A percentile compares a stretch with the other conserved stretches of the same genome.
phyloP scores from a whole-genome alignment of 202 grass and related monocot genomes.

The Brachypodium distachyon region DNA sequence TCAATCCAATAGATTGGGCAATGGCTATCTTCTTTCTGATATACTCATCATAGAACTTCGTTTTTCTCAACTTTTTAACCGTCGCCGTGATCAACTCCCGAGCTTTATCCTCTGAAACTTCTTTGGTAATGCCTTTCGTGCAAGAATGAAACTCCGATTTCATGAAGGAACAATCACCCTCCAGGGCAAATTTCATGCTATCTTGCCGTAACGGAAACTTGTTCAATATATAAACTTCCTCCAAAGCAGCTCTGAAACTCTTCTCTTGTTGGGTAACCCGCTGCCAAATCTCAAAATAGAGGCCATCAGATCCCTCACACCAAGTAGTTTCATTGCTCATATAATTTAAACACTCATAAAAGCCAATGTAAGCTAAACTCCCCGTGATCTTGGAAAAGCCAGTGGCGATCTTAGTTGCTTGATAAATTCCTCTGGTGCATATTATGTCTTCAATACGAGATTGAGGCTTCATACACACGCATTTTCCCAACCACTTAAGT shows the following conservation, averaged over 20 bases:
- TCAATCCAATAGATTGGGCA: too few relatives aligned
- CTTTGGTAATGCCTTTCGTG: too few relatives aligned
- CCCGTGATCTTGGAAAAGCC: background rate
- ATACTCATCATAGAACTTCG: too few relatives aligned
- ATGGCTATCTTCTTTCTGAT: too few relatives aligned
- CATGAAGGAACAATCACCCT: too few relatives aligned
- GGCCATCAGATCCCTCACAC: background rate
- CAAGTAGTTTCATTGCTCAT: background rate
- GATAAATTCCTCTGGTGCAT: background rate
- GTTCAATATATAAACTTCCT: background rate
- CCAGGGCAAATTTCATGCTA: background rate
- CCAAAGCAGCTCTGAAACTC: background rate
- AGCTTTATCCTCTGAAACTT: too few relatives aligned
- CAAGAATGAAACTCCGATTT: too few relatives aligned
- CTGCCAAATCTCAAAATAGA: conserved; percentile 1
- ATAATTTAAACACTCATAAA: background rate
- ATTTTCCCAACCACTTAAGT: too few relatives aligned
- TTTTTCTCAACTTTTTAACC: too few relatives aligned
- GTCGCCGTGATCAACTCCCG: too few relatives aligned
- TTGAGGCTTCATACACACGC: too few relatives aligned
- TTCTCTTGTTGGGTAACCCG: background rate
- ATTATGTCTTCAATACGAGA: background rate
- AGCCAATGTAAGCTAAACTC: background rate
- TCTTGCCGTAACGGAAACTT: background rate
- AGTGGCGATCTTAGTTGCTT: conserved; percentile 5